Conservation (phyloP, 192 early-diverging fungal species). For the Piromyces finnis region DNA sequence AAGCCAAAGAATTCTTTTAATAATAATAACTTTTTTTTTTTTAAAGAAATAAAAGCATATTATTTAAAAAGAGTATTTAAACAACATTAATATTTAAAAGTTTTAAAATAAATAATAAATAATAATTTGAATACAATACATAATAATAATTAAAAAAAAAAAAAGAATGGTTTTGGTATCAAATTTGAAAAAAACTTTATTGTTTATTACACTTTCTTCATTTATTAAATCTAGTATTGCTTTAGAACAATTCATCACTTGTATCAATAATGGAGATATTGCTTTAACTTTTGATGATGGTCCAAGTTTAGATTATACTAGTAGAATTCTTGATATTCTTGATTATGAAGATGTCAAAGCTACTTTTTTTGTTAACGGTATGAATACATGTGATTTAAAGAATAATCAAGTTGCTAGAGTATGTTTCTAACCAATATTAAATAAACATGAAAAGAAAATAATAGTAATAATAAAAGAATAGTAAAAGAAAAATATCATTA, state of each 20-base stretch:
- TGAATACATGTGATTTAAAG: not conserved
- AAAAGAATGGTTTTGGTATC: too few relatives aligned
- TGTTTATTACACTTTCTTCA: too few relatives aligned
- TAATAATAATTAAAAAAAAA: too few relatives aligned
- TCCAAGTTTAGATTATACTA: constrained; percentile 20
- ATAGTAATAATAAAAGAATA: not conserved
- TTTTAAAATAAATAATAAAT: too few relatives aligned
- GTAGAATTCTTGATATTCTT: constrained; percentile 26
- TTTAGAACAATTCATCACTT: not conserved
- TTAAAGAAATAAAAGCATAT: too few relatives aligned
- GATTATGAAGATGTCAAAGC: constrained; percentile 30
- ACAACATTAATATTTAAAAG: too few relatives aligned
- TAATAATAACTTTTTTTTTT: too few relatives aligned
- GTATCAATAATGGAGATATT: not conserved
- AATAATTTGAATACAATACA: too few relatives aligned
- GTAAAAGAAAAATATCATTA: not conserved
- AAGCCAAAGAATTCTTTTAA: too few relatives aligned
- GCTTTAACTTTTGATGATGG: constrained; percentile 14
- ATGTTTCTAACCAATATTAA: not conserved
- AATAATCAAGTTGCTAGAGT: not conserved
- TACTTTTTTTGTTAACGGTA: constrained; percentile 51
- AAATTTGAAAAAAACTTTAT: too few relatives aligned
- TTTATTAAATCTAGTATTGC: too few relatives aligned
- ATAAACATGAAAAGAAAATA: not conserved
- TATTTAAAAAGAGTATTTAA: too few relatives aligned